A percentile compares a stretch with the other conserved stretches of the same genome.
Conservation (phyloP, 768 basidiomycete genomes). For the Psilocybe cyanescens region DNA sequence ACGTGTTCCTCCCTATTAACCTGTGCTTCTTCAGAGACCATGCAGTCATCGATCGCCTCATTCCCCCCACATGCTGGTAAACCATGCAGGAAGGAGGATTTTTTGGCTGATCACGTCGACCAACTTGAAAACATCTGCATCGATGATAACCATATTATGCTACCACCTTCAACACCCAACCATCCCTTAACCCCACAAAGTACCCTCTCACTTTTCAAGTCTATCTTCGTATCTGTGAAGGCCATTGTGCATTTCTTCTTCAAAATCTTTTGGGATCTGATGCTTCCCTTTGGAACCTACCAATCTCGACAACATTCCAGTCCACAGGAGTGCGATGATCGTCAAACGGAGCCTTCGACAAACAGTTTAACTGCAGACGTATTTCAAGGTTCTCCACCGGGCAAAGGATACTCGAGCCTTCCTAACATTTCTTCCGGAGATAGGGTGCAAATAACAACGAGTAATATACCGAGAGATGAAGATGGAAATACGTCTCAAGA, state of each 20-base stretch:
- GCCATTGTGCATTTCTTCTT: constrained; percentile 8
- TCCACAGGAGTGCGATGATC: neutral
- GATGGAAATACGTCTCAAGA: neutral
- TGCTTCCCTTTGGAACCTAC: neutral
- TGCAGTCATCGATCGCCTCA: neutral
- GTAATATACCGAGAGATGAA: neutral
- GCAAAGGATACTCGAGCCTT: neutral
- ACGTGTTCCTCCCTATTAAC: neutral
- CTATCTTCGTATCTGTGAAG: constrained; percentile 8
- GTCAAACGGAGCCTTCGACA: neutral
- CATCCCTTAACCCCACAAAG: neutral
- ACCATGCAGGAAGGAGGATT: neutral
- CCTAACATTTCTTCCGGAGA: neutral
- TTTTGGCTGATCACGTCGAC: neutral
- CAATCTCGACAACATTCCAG: neutral
- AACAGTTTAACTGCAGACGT: neutral
- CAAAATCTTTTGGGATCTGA: constrained; percentile 2
- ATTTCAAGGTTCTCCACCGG: neutral
- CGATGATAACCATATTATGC: neutral
- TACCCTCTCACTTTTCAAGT: constrained; percentile 1
- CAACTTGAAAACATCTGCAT: neutral
- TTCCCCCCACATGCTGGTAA: neutral
- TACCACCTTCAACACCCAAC: neutral
- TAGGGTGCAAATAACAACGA: neutral
- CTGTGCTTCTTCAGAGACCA: neutral